Base-by-base conservation (phyloP, 2,329 filamentous ascomycete species). In the Periconia macrospinosa region DNA sequence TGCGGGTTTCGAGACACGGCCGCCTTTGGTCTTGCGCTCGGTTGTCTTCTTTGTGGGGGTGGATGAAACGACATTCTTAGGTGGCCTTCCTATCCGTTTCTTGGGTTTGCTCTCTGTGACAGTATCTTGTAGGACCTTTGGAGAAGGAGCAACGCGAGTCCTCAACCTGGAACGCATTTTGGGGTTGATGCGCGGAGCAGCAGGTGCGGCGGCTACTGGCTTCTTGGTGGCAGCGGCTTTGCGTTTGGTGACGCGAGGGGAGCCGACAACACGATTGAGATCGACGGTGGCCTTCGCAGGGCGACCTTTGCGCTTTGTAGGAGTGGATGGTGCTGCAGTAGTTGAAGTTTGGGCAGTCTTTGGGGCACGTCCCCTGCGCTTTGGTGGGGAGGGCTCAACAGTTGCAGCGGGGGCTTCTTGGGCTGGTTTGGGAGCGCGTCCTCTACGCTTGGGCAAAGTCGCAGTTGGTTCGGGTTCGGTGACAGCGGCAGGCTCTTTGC, bases 221-320 rank as follows among this genome's bases (percentile, higher is more conserved):
- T 52, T 58, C 19, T 53, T 27, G 48, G 40, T 45, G 27, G 55
- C 48, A 33, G 51, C 55, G 14, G 58, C 6, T 7, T 18, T 33
- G 37, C 58, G 56, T 51, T 69, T 68, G 42, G 50, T 48, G 46
- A 68, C 55, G 44, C 65, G 65, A 20, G 63, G n/a, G 1, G 66
- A 53, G 43, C 59, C 61, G 19, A 52, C 56, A 18, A 63, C 62
- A 37, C 57, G 55, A 37, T 55, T 52, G 43, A 63, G 57, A 13
- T 60, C 20, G 30, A 57, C 35, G 10, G 55, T 41, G n/a, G 55
- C 37, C 40, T 52, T 53, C 5, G 47, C 40, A 3, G 49, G 52
- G 42, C 55, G 59, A 41, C 59, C 56, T 18, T 53, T 50, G 20
- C 56, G 56, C 44, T 57, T 59, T 9, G 53, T 41, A 15, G 59